phyloP scores from a whole-genome alignment of 2,329 filamentous ascomycete genomes.

The Pyrenochaeta sp. region DNA sequence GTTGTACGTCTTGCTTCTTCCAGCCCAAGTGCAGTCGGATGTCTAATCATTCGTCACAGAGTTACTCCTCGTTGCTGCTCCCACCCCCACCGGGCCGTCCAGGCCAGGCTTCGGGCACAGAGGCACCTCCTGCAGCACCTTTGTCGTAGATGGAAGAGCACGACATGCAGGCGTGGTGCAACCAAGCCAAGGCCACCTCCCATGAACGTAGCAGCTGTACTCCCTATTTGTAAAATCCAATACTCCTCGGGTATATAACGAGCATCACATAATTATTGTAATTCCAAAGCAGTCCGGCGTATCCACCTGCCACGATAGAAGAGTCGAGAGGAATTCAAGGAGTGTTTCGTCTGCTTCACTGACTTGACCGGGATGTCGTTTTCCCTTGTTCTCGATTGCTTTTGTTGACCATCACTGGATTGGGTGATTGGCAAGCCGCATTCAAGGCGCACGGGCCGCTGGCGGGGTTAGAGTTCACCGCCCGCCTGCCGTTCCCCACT shows the following conservation, averaged over 20 bases:
- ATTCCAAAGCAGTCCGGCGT: no score
- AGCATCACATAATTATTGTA: slow-evolving; percentile 1
- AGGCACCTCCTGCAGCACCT: slow-evolving; percentile 58
- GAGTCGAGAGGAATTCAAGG: background rate
- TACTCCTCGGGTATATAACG: slow-evolving; percentile 5
- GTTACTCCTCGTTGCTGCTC: slow-evolving; percentile 71
- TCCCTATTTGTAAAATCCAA: slow-evolving; percentile 22
- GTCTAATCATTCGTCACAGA: slow-evolving; percentile 32
- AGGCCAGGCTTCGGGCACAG: slow-evolving; percentile 52
- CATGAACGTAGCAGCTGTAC: slow-evolving; percentile 17
- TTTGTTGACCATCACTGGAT: no score
- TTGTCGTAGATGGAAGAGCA: slow-evolving; percentile 39
- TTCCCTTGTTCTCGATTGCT: slow-evolving; percentile 4
- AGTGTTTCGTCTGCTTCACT: no score
- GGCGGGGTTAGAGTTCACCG: slow-evolving; percentile 14
- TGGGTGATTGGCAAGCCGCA: slow-evolving; percentile 11
- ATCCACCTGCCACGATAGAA: background rate
- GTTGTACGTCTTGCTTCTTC: slow-evolving; percentile 48
- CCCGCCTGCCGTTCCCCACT: slow-evolving; percentile 28
- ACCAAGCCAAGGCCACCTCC: background rate
- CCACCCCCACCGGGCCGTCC: slow-evolving; percentile 57
- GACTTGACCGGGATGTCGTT: background rate
- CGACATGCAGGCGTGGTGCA: background rate
- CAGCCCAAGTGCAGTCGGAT: slow-evolving; percentile 1
- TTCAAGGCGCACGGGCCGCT: slow-evolving; percentile 13